Base-by-base conservation (phyloP, 108 stramenopile species). In the Poteriospumella lacustris region DNA sequence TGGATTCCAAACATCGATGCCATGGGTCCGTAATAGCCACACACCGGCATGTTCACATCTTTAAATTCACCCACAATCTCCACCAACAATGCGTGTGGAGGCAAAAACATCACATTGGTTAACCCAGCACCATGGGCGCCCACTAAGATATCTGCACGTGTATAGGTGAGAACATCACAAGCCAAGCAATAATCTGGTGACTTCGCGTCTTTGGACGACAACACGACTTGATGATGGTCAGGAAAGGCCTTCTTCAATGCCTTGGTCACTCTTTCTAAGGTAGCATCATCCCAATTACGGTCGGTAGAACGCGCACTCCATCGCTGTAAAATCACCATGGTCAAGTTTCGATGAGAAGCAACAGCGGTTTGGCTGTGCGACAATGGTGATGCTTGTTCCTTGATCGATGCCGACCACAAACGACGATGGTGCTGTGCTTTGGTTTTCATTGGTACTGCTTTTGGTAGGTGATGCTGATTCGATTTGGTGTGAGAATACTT, bases 21-120 rank as follows among this genome's bases (percentile, higher is more conserved):
- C 29, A 64, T 64, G 24, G 60, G 60, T 34, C 60, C 60, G 31
- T 64, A 64, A 64, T 64, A 64, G 5, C 60, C 60, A 64, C 60
- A 64, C 28, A 64, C 31, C 3, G 60, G 60, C 60, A 64, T 64
- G 36, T 64, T 64, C 9, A 31, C 31, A 64, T 64, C 60, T 34
- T 12, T 24, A 31, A 64, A 5, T 34, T 24, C 33, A 26, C 60
- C 60, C 28, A 64, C 60, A 3, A 64, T 64, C 36, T 64, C 60
- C 9, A 64, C 60, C 9, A 64, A 9, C 31, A 64, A 64, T 5
- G 29, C 31, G 36, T 64, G 28, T 5, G 60, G 60, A 34, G 60
- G 60, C 60, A 64, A 34, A 24, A 31, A 64, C 15, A 64, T 64
- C 60, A 64, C 36, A 64, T 24, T 64, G 28, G 60, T 64, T 12